A percentile compares a stretch with the other conserved stretches of the same genome.
Conservation (phyloP, 208 protist species). For the Tritrichomonas foetus region DNA sequence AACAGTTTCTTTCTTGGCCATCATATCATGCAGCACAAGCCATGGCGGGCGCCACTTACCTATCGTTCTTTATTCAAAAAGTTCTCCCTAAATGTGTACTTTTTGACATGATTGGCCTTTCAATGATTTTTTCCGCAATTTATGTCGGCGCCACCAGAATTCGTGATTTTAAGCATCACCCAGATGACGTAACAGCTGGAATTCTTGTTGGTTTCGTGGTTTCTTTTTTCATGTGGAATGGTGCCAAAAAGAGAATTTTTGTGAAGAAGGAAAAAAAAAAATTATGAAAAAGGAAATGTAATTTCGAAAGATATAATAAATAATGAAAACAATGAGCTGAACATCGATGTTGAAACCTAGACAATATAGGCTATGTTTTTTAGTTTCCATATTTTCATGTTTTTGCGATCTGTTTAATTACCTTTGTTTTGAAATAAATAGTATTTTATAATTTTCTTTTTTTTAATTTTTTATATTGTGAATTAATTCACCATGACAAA, state of each 20-base stretch:
- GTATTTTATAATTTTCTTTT: too few species aligned
- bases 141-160: slow-evolving; percentile 22
- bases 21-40: neutral
- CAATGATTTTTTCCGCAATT: neutral
- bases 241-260: neutral
- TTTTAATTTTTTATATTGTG: too few species aligned
- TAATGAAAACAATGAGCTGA: too few species aligned
- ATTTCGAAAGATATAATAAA: too few species aligned
- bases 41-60: neutral
- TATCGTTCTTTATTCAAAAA: slow-evolving; percentile 26
- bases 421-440: too few species aligned
- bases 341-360: too few species aligned
- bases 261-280: neutral
- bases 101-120: neutral
- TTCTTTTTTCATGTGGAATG: neutral
- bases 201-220: neutral
- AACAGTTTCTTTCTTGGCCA: neutral
- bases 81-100: neutral
- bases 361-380: too few species aligned
- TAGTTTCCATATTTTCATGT: too few species aligned
- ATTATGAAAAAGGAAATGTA: too few species aligned
- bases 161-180: neutral
- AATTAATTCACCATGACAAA: too few species aligned
- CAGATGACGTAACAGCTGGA: slow-evolving; percentile 12
- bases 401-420: too few species aligned